Conservation (phyloP, 2,329 filamentous ascomycete genomes). For the Raffaelea deltoideospora region DNA sequence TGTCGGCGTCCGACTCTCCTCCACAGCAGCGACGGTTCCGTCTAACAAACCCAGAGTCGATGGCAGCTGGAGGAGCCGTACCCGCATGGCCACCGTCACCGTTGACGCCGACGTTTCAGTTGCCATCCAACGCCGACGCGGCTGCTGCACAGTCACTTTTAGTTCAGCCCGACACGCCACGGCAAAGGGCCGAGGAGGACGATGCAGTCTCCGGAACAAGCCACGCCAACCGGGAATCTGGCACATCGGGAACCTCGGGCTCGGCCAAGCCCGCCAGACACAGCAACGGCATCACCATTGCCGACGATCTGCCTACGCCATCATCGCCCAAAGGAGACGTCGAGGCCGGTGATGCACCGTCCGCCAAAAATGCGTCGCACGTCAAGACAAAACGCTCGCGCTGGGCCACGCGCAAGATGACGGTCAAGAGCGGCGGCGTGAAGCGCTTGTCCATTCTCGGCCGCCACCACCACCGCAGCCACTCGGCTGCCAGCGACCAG, state of each 20-base stretch:
- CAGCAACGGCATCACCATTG: constrained; percentile 8
- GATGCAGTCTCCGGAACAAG: no score
- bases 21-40: no score
- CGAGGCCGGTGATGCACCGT: neutral
- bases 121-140: no score
- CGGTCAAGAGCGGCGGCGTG: constrained; percentile 55
- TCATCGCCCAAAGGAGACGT: no score
- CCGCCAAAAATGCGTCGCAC: neutral
- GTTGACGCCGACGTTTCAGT: no score
- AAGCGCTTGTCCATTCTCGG: constrained; percentile 77
- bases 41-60: no score
- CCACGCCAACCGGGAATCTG: neutral
- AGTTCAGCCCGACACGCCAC: no score
- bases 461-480: constrained; percentile 52
- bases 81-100: no score
- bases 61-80: no score
- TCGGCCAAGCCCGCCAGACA: constrained; percentile 1
- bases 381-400: constrained; percentile 56
- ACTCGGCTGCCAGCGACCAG: constrained; percentile 55
- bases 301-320: constrained; percentile 14
- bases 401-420: constrained; percentile 91
- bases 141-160: no score
- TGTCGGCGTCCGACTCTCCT: no score
- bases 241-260: neutral
- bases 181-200: no score